phyloP scores from a whole-genome alignment of 495 filamentous ascomycete genomes.

The Penicillium chermesinum region DNA sequence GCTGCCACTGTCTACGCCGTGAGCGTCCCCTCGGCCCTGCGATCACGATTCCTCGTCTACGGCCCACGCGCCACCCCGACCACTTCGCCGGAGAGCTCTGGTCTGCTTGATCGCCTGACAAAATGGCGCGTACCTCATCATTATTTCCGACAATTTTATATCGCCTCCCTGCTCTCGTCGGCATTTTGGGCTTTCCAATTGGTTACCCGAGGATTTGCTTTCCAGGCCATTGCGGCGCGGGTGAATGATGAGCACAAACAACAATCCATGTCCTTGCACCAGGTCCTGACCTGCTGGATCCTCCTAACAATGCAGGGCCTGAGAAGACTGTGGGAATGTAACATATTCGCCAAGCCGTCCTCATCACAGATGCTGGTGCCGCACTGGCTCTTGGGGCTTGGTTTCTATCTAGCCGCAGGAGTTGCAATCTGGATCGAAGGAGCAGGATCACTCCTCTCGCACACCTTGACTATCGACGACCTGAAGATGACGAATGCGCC shows the following conservation, averaged over 20 bases:
- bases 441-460: conserved; percentile 52
- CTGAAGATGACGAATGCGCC: conserved; percentile 41
- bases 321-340: conserved; percentile 70
- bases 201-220: conserved; percentile 47
- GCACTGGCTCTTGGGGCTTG: conserved; percentile 74
- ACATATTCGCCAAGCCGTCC: conserved; percentile 57
- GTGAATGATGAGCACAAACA: conserved; percentile 31
- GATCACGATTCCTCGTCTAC: conserved; percentile 52
- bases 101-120: conserved; percentile 48
- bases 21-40: conserved; percentile 45
- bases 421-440: conserved; percentile 86
- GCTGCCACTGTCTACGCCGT: conserved; percentile 30
- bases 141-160: conserved; percentile 87
- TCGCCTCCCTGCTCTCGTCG: conserved; percentile 62
- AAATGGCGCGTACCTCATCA: conserved; percentile 67
- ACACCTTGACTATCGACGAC: conserved; percentile 24
- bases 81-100: conserved; percentile 8
- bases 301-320: conserved; percentile 69
- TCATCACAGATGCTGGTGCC: conserved; percentile 74
- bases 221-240: conserved; percentile 34
- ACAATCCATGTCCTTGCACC: conserved; percentile 55
- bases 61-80: conserved; percentile 48
- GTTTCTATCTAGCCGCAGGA: conserved; percentile 67
- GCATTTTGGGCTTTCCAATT: conserved; percentile 74
- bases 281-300: conserved; percentile 62